Evolutionary conservation across 805 yeast genomes (phyloP), one percentile per base, ranked within the genome.

Genomic region (Saturnispora dispora): DNA sequence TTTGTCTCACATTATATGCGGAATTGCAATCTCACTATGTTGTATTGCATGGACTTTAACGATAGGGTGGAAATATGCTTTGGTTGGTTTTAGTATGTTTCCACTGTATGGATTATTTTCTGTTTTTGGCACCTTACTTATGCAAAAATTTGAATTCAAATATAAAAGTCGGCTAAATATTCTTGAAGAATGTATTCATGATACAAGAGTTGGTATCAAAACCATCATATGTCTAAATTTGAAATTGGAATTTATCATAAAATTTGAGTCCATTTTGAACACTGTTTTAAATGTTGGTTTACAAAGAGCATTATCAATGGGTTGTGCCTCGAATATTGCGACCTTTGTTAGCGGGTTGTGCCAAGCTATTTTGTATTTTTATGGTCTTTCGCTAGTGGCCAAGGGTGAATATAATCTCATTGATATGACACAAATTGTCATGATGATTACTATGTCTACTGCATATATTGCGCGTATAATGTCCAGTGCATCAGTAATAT

Each of bases 51-150:
- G 97, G 97, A 81, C 96, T 0, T 55, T 88, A 1, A 74, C 73
- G 0, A 63, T 74, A 10, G 96, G 96, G 0, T 93, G 98, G 98
- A 85, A 83, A 59, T 68, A 93, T 41, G 78, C 96, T 1, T 67
- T 91, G 9, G 93, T 88, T 2, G 95, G 96, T 2, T 59, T 90
- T 10, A 75, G 96, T 0, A 72, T 89, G 63, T 74, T 85, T 13
- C 95, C 96, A 0, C 55, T 81, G 11, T 79, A 86, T 47, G 79
- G 86, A 6, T 53, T 61, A 0, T 47, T 79, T 3, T 65, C 83
- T 32, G 23, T 55, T 8, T 25, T 51, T 5, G 45, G 54, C 8
- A 51, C 60, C 1, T n/a, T 50, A 8, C 13, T 58, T 7, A 50
- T 47, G 43, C 81, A 77, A 53, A 63, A 56, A 9, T 73, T 73